Base-by-base conservation (phyloP, 805 yeast genomes). In the Naumovozyma castellii region DNA sequence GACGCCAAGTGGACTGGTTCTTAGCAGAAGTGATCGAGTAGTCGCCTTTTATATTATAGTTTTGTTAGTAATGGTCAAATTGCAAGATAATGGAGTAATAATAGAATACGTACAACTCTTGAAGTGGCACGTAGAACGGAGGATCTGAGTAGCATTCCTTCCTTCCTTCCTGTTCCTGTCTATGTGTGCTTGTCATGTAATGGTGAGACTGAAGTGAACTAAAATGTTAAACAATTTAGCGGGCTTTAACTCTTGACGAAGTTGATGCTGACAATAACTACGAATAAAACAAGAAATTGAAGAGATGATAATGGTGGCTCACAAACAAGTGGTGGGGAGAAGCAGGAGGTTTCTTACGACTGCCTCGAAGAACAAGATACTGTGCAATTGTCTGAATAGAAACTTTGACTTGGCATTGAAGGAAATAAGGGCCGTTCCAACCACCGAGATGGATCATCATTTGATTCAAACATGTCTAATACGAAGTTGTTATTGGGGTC, bases 401-500 rank as follows among this genome's bases (percentile, higher is more conserved):
- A 45, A 51, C n/a, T 56, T 57, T 39, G 55, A 49, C 16, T 16
- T 31, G 10, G 45, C 50, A 13, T 35, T 58, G 18, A 19, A 19
- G 5, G 39, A 32, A 14, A 32, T 53, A 5, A 40, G 48, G 27
- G 19, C 18, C 3, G 35, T 45, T 8, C 51, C 59, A 2, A 34
- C 38, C 5, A 36, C 40, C 5, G 52, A 46, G 9, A 41, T 56
- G 48, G 61, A 58, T 29, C 50, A 50, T 33, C 31, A 44, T 1
- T 47, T 56, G 35, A 29, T 58, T 40, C 53, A 53, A 25, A 17
- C 51, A 5, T 54, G 42, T 18, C 36, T 58, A 20, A 42, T 48
- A 1, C 47, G 44, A 34, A 48, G 58, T 35, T 53, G 56, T 15
- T 47, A 50, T 15, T 51, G 51, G 50, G 59, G 56, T 1, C 59